A percentile compares a stretch with the other conserved stretches of the same genome.
These are phyloP conservation scores for Arabidopsis arenosa DNA, from an alignment of 345 rosid genomes.

Conservation along the genomic window DNA sequence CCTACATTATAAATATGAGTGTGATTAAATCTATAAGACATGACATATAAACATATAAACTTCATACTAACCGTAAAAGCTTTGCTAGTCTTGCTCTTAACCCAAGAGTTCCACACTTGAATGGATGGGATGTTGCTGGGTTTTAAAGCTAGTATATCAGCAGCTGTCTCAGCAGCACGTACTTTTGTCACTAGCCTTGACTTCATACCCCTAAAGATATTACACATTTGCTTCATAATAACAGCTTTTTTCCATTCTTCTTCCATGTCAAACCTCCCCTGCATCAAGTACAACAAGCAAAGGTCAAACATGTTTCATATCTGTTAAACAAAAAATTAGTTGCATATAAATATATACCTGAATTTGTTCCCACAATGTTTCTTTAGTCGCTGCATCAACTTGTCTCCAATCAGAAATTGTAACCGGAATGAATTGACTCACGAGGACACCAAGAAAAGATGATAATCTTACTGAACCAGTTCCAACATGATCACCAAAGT, in stretches of 20 bases:
- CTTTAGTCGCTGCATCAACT: neutral
- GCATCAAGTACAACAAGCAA: no score
- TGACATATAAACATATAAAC: no score
- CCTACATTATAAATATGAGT: no score
- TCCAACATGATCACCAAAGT: neutral
- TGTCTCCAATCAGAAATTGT: neutral
- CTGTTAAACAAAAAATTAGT: no score
- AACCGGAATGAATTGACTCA: neutral
- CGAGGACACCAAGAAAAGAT: neutral
- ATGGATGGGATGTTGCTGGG: conserved; percentile 13
- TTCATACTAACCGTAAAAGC: no score
- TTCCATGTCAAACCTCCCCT: no score
- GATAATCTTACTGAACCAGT: neutral
- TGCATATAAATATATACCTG: no score
- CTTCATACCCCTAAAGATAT: neutral
- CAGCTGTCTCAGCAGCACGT: conserved; percentile 1
- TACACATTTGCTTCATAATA: neutral
- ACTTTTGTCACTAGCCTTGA: conserved; percentile 19
- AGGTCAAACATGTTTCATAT: no score
- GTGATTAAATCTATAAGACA: no score
- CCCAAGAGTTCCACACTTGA: conserved; percentile 18
- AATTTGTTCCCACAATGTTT: neutral
- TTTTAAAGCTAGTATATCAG: conserved; percentile 1
- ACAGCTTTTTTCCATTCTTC: neutral
- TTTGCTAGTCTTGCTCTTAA: neutral